These are phyloP conservation scores for Psilocybe tampanensis DNA, from an alignment of 768 basidiomycete species.

Conservation along the genomic window DNA sequence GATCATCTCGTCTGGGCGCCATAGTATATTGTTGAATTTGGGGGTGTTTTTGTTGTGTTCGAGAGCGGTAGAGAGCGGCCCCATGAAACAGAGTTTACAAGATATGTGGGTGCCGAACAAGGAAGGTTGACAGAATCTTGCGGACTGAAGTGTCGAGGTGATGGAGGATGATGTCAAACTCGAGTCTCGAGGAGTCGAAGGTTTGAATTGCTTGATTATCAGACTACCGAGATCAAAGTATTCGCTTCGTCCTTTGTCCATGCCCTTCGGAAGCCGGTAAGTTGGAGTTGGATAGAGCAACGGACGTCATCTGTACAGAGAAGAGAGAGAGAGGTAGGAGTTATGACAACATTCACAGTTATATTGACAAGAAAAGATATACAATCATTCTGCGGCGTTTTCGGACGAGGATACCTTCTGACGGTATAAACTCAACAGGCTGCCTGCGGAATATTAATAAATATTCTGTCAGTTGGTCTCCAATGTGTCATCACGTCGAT, in stretches of 20 bases:
- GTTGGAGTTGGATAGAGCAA: not conserved
- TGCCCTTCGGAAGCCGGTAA: conserved; percentile 9
- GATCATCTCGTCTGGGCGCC: not conserved
- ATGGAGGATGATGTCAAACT: not conserved
- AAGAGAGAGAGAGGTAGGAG: not conserved
- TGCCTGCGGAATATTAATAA: not conserved
- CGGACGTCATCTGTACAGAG: not conserved
- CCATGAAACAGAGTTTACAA: not conserved
- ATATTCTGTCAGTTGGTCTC: not conserved
- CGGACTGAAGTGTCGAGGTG: not conserved
- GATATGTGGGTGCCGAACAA: not conserved
- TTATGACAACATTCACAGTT: not conserved
- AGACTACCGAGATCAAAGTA: not conserved
- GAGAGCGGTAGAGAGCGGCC: not conserved
- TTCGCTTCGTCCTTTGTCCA: conserved; percentile 5
- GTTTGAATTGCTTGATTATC: conserved; percentile 4
- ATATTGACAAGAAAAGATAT: not conserved
- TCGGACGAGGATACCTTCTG: no score
- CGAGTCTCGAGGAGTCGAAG: not conserved
- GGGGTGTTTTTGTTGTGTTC: not conserved
- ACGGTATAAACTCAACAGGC: no score
- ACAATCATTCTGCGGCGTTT: not conserved
- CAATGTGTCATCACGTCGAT: not conserved
- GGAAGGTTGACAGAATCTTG: not conserved
- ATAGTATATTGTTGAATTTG: no score